phyloP scores from a whole-genome alignment of 257 asterid species.

The Solanum stenotomum region DNA sequence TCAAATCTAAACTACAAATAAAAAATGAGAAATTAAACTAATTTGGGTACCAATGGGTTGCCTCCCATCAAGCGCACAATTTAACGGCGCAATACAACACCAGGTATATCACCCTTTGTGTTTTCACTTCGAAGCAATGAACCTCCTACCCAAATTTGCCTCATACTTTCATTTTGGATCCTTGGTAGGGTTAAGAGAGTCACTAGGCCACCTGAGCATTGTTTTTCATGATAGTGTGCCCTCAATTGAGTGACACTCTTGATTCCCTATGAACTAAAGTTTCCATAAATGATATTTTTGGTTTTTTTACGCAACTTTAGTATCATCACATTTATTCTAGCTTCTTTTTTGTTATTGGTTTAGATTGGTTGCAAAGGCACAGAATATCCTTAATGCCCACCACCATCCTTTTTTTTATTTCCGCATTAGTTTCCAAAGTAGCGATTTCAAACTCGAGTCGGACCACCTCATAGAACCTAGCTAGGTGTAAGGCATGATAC shows the following conservation, averaged over 20 bases:
- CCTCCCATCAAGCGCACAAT: background rate
- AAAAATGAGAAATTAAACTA: background rate
- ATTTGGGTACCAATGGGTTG: background rate
- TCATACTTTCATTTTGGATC: background rate
- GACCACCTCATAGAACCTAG: too few species aligned
- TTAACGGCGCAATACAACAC: background rate
- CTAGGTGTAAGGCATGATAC: too few species aligned
- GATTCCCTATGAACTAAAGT: background rate
- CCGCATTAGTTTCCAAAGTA: too few species aligned
- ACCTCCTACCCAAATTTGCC: background rate
- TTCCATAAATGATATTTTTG: too few species aligned
- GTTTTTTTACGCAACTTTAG: too few species aligned
- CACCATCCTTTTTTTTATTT: too few species aligned
- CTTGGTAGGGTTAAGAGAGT: background rate
- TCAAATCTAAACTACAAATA: background rate
- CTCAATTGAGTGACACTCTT: background rate
- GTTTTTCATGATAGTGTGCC: background rate
- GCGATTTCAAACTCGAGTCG: too few species aligned
- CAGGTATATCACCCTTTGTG: background rate
- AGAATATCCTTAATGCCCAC: too few species aligned
- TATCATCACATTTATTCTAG: too few species aligned
- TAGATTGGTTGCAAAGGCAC: too few species aligned
- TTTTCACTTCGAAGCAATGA: background rate
- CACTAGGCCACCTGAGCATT: background rate
- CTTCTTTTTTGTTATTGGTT: too few species aligned